A percentile compares a stretch with the other conserved stretches of the same genome.
phyloP scores from a whole-genome alignment of 257 asterid species.

The Orobanche coerulescens region DNA sequence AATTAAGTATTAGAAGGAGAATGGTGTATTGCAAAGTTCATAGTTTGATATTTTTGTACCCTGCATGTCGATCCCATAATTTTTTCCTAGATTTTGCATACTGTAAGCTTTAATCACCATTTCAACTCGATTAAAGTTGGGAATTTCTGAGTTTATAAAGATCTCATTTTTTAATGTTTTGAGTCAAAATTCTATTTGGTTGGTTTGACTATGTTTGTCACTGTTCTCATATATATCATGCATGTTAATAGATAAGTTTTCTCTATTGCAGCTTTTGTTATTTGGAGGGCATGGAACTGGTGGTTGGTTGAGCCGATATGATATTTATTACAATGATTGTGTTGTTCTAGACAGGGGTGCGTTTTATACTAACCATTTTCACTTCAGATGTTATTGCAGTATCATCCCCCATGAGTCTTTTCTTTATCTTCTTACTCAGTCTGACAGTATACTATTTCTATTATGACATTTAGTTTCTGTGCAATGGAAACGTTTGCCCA shows the following conservation, averaged over 20 bases:
- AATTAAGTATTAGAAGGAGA: no score
- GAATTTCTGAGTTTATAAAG: conserved; percentile 13
- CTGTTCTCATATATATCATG: conserved; percentile 10
- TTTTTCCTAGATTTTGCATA: no score
- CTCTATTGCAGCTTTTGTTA: conserved; percentile 66
- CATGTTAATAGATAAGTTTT: conserved; percentile 2
- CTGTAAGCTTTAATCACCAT: no score
- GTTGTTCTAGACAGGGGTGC: conserved; percentile 89
- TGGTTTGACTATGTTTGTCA: conserved; percentile 2
- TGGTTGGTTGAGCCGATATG: conserved; percentile 99
- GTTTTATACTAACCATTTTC: conserved; percentile 23
- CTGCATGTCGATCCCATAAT: no score
- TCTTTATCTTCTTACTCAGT: no score
- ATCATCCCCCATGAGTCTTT: no score
- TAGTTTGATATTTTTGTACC: no score
- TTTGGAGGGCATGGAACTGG: conserved; percentile 99
- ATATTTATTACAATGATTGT: conserved; percentile 82
- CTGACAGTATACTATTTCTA: not conserved
- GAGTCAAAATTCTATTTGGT: no score
- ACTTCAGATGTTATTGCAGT: conserved; percentile 17
- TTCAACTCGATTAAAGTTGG: no score
- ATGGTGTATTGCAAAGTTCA: no score
- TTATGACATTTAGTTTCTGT: conserved; percentile 54
- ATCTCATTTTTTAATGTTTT: not conserved
- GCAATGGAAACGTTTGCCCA: conserved; percentile 88